Conservation (phyloP, 2,329 filamentous ascomycete genomes). For the Fusarium coffeatum region DNA sequence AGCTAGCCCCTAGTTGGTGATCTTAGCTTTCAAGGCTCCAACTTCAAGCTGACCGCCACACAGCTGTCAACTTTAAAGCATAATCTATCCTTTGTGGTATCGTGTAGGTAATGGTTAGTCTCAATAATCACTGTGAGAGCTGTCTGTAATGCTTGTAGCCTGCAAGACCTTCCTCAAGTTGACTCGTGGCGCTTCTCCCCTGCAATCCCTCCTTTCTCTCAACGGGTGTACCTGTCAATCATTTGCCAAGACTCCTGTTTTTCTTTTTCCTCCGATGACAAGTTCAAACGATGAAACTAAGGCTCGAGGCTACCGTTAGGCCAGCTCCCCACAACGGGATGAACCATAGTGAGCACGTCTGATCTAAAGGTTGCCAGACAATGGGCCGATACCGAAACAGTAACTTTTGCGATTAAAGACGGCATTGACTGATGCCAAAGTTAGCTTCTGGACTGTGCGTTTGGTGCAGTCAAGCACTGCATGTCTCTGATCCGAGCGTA, state of each 20-base stretch:
- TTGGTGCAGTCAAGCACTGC: background rate
- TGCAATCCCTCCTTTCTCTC: background rate
- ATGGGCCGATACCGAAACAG: conserved; percentile 6
- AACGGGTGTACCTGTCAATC: background rate
- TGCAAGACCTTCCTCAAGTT: background rate
- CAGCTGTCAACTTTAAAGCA: conserved; percentile 3
- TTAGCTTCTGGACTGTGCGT: background rate
- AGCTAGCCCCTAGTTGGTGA: conserved; percentile 12
- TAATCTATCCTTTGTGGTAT: background rate
- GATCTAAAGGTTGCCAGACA: background rate
- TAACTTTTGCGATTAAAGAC: conserved; percentile 3
- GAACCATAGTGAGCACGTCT: background rate
- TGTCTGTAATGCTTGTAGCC: background rate
- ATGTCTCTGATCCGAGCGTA: background rate
- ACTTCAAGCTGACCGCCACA: conserved; percentile 5
- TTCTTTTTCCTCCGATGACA: background rate
- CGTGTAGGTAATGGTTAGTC: background rate
- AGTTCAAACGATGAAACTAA: conserved; percentile 8
- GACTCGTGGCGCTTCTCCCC: background rate
- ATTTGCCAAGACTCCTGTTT: conserved; percentile 3
- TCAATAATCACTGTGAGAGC: background rate
- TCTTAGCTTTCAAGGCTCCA: conserved; percentile 9
- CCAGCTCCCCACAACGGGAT: conserved; percentile 2
- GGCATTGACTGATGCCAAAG: background rate
- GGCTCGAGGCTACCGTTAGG: background rate